Conservation (phyloP, 441 rosid genomes). For the Iberis amara region DNA sequence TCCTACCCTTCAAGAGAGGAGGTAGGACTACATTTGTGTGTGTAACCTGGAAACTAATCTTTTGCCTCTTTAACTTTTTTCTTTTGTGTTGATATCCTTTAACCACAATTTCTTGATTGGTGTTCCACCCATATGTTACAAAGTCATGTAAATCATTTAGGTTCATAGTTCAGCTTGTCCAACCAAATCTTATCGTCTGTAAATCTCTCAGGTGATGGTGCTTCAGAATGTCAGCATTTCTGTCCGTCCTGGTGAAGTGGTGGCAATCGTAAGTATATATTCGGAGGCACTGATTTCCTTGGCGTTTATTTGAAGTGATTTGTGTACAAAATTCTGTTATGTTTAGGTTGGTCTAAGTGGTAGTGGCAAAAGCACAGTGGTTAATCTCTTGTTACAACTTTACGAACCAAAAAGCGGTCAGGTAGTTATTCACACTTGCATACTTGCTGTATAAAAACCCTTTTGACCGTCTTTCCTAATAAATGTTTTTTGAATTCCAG, state of each 20-base stretch:
- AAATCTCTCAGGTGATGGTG: constrained; percentile 55
- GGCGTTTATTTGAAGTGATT: constrained; percentile 12
- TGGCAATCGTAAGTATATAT: constrained; percentile 61
- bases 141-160: not conserved
- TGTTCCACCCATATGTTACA: not conserved
- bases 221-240: constrained; percentile 56
- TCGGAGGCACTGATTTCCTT: constrained; percentile 14
- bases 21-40: constrained; percentile 38
- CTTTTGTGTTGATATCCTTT: constrained; percentile 6
- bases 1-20: constrained; percentile 60
- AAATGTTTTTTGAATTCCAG: constrained; percentile 34
- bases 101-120: constrained; percentile 5
- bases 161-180: not conserved
- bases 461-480: constrained; percentile 2
- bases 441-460: not conserved
- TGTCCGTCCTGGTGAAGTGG: constrained; percentile 73
- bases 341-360: constrained; percentile 94
- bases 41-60: not conserved
- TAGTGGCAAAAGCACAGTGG: constrained; percentile 92
- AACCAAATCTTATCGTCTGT: constrained; percentile 12
- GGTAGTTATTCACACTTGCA: constrained; percentile 40
- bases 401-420: constrained; percentile 83
- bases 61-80: constrained; percentile 9
- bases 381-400: constrained; percentile 77
- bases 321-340: constrained; percentile 16